Evolutionary conservation across 768 basidiomycete species (phyloP).

Genomic region (Cantharellus anzutake): DNA sequence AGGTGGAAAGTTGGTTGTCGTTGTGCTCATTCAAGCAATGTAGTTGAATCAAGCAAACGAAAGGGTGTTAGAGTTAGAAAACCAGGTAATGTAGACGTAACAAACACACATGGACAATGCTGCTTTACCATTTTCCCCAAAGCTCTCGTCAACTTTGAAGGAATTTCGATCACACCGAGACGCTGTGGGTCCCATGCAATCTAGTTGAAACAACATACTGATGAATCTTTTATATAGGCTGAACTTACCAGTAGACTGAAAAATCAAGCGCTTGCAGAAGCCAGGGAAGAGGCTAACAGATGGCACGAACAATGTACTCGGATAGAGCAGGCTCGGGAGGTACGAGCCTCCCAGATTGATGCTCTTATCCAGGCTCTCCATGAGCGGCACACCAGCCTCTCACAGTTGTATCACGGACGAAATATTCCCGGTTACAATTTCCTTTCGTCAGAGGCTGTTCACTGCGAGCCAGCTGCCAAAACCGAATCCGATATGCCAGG

Average conservation of each 20-base stretch:
- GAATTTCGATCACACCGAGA: not conserved
- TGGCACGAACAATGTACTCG: not conserved
- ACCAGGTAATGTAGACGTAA: not conserved
- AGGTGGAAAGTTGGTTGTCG: not conserved
- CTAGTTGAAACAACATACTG: not conserved
- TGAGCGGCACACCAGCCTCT: not conserved
- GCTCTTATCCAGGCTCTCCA: not conserved
- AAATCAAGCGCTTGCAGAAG: not conserved
- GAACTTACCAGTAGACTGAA: not conserved
- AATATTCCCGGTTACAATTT: too few species aligned
- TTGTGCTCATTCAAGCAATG: not conserved
- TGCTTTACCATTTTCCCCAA: not conserved
- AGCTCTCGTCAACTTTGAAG: not conserved
- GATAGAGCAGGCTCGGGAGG: not conserved
- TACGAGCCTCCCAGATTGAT: not conserved
- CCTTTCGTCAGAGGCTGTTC: not conserved
- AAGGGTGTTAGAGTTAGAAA: not conserved
- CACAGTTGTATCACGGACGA: too few species aligned
- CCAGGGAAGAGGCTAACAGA: not conserved
- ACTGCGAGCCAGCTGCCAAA: not conserved
- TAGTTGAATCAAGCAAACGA: not conserved
- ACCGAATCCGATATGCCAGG: not conserved
- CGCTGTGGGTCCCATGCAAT: not conserved
- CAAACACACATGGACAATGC: not conserved
- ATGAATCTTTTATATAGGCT: not conserved